Evolutionary conservation across 148 eudicot species (phyloP).

Genomic region (Oxyria digyna): DNA sequence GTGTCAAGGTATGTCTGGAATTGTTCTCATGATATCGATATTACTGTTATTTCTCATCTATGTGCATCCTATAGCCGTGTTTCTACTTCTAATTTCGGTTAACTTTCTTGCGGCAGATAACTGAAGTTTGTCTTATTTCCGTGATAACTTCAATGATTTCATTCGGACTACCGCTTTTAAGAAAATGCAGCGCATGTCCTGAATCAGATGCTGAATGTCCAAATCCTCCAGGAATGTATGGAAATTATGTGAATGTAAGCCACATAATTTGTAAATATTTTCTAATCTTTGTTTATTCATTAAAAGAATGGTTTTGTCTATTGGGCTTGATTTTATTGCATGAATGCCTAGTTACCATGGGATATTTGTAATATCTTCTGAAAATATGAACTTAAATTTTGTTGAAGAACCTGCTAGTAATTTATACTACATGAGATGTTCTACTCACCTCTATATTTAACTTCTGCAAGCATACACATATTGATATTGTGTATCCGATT

Average conservation of each 20-base stretch:
- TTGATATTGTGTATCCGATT: neutral
- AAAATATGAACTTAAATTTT: neutral
- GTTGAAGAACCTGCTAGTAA: neutral
- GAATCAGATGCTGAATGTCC: slow-evolving; percentile 82
- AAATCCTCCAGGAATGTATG: slow-evolving; percentile 92
- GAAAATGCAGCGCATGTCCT: slow-evolving; percentile 88
- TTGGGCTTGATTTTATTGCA: neutral
- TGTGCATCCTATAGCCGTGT: neutral
- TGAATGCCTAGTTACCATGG: neutral
- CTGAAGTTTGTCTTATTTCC: slow-evolving; percentile 87
- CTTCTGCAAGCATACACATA: neutral
- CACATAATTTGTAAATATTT: neutral
- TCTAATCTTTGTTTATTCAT: neutral
- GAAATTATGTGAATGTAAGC: slow-evolving; percentile 95
- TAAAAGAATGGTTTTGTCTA: neutral
- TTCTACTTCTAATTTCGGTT: slow-evolving; percentile 11
- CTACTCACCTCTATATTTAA: neutral
- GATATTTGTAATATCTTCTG: neutral
- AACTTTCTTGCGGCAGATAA: slow-evolving; percentile 38
- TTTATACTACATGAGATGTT: neutral
- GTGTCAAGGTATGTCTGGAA: slow-evolving; percentile 59
- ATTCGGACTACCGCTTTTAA: slow-evolving; percentile 88
- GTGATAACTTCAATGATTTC: slow-evolving; percentile 80
- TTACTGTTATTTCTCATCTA: neutral
- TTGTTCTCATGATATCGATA: neutral